Evolutionary conservation across 164 flowering plant species (phyloP), one percentile per base, ranked within the genome.

Genomic region (Vitis riparia): DNA sequence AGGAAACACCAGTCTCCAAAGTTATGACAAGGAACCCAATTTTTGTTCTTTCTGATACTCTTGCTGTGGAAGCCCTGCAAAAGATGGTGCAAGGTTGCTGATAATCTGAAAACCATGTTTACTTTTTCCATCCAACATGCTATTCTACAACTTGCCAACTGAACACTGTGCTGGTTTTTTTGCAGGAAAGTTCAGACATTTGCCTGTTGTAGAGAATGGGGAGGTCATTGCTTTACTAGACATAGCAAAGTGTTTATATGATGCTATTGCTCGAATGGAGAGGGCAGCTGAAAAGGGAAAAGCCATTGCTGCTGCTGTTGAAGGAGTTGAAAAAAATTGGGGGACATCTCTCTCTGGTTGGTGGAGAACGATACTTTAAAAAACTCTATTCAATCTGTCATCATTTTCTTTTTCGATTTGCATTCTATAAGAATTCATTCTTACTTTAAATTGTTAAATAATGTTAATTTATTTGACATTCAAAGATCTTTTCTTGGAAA

Each of bases 271-370:
- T 61, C 92, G 99, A 29, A 82, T 96, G 94, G 99, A 96, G 75
- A 89, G 99, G 81, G 97, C 98, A 51, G 94, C 98, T 73, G 98
- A 96, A 75, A 96, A 96, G 70, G 99, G 98, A 52, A 96, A 93
- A 77, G 98, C 99, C 51, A 93, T 96, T 83, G 99, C 98, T 52
- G 97, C 98, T 63, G 98, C 99, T 65, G 97, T 96, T 78, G 99
- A 96, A 88, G 98, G 98, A 64, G 97, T 93, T 62, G 99, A 96
- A 75, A 96, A 87, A 80, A 81, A 87, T 62, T 96, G 98, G 98
- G 97, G 97, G 47, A 66, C 98, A 63, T 84, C 92, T 57, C 48
- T 79, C 44, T 84, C 95, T 84, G 96, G 98, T 93, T 75, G 55
- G 91, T 80, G 23, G 52, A 76, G 48, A 60, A 3, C 62, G 23